Evolutionary conservation across 345 rosid species (phyloP), one percentile per base, ranked within the genome.

Genomic region (Eucalyptus coolabah): DNA sequence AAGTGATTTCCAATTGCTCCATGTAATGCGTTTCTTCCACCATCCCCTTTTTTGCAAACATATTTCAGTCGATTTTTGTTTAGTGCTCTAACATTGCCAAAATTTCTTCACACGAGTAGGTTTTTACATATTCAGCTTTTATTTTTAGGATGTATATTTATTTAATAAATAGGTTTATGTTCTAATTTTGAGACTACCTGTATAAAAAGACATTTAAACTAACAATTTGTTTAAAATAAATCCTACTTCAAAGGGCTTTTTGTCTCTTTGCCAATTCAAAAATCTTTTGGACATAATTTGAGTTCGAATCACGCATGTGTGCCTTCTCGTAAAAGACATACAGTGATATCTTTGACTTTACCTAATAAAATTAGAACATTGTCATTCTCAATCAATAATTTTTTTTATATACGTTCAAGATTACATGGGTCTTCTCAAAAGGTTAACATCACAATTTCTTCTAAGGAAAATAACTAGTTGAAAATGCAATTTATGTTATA

Each of bases 401-500:
- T 24, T 9, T 56, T 56, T 24, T 23, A 56, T 4, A 56, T 23
- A 56, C 6, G 0, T 56, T 24, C 0, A 24, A 0, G 1, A 9
- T 56, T 56, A 24, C 1, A 1, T 23, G 12, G 12, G 13, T 21
- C 1, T 53, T 53, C 59, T 53, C 5, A 1, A 21, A 53, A 53
- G 59, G 0, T 8, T 53, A 53, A 53, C 59, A 53, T 53, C 26
- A 53, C 26, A 53, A 53, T 53, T 53, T 53, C 26, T 19, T 53
- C 59, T 53, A 18, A 53, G 59, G 59, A 53, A 53, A 19, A 53
- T 53, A 53, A 53, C 0, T 19, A 53, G 0, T 53, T 53, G 9
- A 53, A 19, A 53, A 19, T 19, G 26, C 0, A 53, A 53, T 53
- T 53, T 19, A 53, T 53, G 10, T 53, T 53, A 53, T 19, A 0